A percentile compares a stretch with the other conserved stretches of the same genome.
phyloP scores from a whole-genome alignment of 371 early-diverging fungal species.

The Mortierella sp. region DNA sequence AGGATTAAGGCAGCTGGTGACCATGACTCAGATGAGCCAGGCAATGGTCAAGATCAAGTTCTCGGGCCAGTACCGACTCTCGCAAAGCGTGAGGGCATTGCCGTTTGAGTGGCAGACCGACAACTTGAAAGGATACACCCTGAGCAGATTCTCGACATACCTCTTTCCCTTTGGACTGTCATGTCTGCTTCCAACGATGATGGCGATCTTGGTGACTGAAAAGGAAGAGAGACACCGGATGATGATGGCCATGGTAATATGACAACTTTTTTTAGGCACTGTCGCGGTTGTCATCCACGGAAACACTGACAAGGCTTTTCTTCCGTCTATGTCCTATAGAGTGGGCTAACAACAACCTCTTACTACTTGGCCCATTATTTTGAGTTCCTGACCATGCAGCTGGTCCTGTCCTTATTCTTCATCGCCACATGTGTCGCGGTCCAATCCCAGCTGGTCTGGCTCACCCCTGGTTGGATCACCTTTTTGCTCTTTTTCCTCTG shows the following conservation, averaged over 20 bases:
- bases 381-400: slow-evolving; percentile 71
- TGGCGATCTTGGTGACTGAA: slow-evolving; percentile 72
- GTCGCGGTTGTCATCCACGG: too few species aligned
- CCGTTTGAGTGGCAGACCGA: slow-evolving; percentile 23
- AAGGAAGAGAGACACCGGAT: slow-evolving; percentile 75
- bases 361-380: slow-evolving; percentile 75
- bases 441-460: slow-evolving; percentile 66
- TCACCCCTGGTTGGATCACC: slow-evolving; percentile 61
- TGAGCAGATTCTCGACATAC: slow-evolving; percentile 9
- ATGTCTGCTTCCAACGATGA: slow-evolving; percentile 79
- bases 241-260: slow-evolving; percentile 82
- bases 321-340: slow-evolving; percentile 35
- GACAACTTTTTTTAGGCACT: too few species aligned
- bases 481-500: slow-evolving; percentile 70
- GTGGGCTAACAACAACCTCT: slow-evolving; percentile 66
- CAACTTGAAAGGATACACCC: neutral
- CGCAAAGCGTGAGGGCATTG: slow-evolving; percentile 35
- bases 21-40: slow-evolving; percentile 32
- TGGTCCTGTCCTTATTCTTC: slow-evolving; percentile 66
- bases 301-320: too few species aligned
- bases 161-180: slow-evolving; percentile 57
- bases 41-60: slow-evolving; percentile 39
- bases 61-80: slow-evolving; percentile 23
- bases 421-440: slow-evolving; percentile 59
- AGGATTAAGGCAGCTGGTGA: slow-evolving; percentile 40